phyloP scores from a whole-genome alignment of 140 eudicot genomes.

The Erigeron philadelphicus region DNA sequence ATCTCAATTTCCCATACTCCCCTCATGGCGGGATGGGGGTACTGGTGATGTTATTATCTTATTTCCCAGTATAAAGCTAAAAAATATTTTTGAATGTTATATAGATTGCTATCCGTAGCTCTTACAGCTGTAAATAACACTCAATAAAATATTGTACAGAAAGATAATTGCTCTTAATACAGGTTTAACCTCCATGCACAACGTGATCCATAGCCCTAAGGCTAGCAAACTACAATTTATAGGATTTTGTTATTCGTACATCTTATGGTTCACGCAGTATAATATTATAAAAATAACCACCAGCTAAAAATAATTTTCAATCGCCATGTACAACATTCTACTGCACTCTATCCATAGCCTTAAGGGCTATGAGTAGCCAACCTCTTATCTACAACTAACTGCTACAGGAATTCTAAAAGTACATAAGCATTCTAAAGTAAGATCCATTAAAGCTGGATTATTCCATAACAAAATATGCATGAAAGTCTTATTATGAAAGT shows the following conservation, averaged over 20 bases:
- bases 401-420: neutral
- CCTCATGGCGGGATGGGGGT: too few relatives aligned
- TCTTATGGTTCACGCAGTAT: too few relatives aligned
- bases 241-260: too few relatives aligned
- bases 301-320: too few relatives aligned
- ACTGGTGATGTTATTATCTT: too few relatives aligned
- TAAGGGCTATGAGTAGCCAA: neutral
- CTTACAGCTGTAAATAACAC: neutral
- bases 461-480: neutral
- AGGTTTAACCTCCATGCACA: too few relatives aligned
- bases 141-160: too few relatives aligned
- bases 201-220: too few relatives aligned
- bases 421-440: neutral
- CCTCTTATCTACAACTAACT: neutral
- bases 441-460: neutral
- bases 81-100: constrained; percentile 15
- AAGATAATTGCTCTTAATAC: too few relatives aligned
- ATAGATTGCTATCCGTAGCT: constrained; percentile 1
- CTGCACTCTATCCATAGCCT: neutral
- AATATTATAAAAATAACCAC: too few relatives aligned
- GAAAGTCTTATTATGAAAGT: neutral
- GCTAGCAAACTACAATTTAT: too few relatives aligned
- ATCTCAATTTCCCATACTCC: neutral
- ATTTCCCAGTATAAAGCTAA: constrained; percentile 9
- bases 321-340: neutral